phyloP scores from a whole-genome alignment of 805 yeast genomes.

The Myxozyma melibiosi region DNA sequence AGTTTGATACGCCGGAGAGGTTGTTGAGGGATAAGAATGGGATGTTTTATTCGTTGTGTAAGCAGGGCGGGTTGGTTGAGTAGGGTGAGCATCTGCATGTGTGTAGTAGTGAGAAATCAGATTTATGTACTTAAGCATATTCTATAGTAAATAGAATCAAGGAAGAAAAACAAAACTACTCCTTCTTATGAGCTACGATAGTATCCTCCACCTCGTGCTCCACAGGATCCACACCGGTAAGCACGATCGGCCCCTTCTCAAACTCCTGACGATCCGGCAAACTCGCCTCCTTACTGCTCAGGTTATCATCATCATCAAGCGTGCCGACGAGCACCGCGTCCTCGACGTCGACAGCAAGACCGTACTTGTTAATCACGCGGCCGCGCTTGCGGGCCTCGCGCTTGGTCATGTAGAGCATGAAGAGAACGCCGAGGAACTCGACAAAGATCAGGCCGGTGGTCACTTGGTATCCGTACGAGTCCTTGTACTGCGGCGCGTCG shows the following conservation, averaged over 20 bases:
- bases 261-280: too few relatives aligned
- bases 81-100: too few relatives aligned
- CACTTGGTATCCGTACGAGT: slow-evolving; percentile 42
- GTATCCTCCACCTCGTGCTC: too few relatives aligned
- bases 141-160: background rate
- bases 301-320: background rate
- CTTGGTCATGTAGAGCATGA: slow-evolving; percentile 23
- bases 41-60: slow-evolving; percentile 33
- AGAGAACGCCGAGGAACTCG: slow-evolving; percentile 23
- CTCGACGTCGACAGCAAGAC: slow-evolving; percentile 27
- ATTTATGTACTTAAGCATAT: too few relatives aligned
- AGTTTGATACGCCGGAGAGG: slow-evolving; percentile 71
- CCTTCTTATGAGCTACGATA: background rate
- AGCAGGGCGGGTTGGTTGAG: slow-evolving; percentile 33
- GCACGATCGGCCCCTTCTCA: background rate
- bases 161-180: background rate
- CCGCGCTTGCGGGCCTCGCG: slow-evolving; percentile 22
- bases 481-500: slow-evolving; percentile 42
- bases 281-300: background rate
- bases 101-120: too few relatives aligned
- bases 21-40: slow-evolving; percentile 66
- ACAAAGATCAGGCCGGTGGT: slow-evolving; percentile 33
- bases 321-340: slow-evolving; percentile 8
- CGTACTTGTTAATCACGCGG: slow-evolving; percentile 23
- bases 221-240: background rate